Base-by-base conservation (phyloP, 352 stramenopile genomes). In the Blastocystis sp. region DNA sequence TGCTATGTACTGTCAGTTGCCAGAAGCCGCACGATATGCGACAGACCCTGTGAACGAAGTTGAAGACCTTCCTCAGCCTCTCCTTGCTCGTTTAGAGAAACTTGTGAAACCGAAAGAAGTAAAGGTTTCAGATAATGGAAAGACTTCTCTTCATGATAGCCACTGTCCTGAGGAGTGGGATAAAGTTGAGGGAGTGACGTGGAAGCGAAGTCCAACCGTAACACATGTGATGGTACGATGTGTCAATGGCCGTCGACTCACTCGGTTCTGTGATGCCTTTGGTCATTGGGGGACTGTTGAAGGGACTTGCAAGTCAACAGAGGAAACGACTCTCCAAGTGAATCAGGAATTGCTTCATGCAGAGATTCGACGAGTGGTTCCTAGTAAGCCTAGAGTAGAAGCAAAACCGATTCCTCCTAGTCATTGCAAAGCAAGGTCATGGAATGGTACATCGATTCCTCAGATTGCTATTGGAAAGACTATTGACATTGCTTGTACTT, bases 161-260 rank as follows among this genome's bases (percentile, higher is more conserved):
- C 19, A 56, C 21, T 77, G 65, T 51, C 65, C 65, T 27, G 71
- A 83, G 32, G 46, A 39, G 29, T 65, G 51, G 16, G 71, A 83
- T 32, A 4, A 29, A 9, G 46, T 21, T 37, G 58, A 83, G 5
- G 42, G 46, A 19, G 16, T 83, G 14, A 21, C 43, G 0, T 83
- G 71, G 71, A 35, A 51, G 14, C 46, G 51, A 16, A 66, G 46
- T 65, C 51, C 71, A 4, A 56, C 71, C 11, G 71, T 65, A 3
- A 61, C 16, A 21, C 51, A 66, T 14, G 71, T 46, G n/a, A 29
- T 29, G 16, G 21, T 24, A 42, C 46, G 29, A 1, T 83, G 71
- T 51, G 71, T 9, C 6, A 54, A 65, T n/a, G 71, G 71, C 3
- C 14, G 39, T 37, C n/a, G 49, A 24, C 19, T 83, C 11, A 42